Evolutionary conservation across 257 asterid genomes (phyloP), one percentile per base, ranked within the genome.

Genomic region (Salvia miltiorrhiza): DNA sequence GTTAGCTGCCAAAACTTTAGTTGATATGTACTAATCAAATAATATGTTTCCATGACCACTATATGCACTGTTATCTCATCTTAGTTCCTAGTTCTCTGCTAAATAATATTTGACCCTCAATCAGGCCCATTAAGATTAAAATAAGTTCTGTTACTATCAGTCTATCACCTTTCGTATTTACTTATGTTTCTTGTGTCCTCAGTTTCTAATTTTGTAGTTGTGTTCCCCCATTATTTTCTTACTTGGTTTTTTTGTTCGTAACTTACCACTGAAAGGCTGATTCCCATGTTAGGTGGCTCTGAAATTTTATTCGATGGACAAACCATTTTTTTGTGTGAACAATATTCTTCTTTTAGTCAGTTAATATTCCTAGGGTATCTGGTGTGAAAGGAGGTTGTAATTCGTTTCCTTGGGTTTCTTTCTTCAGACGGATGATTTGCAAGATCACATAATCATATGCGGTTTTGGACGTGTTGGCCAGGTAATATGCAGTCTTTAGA

Each of bases 381-480:
- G 40, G 12, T 35, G 10, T 55, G 61, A 73, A 39, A 62, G 20
- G 16, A 62, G 20, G 16, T 48, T 53, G 39, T 70, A 78, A 69
- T 78, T 16, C 14, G 17, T 52, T 69, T 63, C 44, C 71, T 65
- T 78, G 77, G 57, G 26, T 66, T 76, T n/a, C n/a, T n/a, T n/a
- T 59, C 65, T 80, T 58, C 90, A 91, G 99, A 94, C 99, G 1
- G 99, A 94, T 77, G 99, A 94, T 86, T 85, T 94, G 86, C 99
- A 91, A 84, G 99, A 82, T 80, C 99, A 94, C 72, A 94, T 94
- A 62, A 94, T 94, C 71, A 81, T 94, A 37, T 94, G 99, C 72
- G 99, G 99, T 59, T 94, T 94, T 81, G 99, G 99, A 78, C 99
- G 99, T 44, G 99, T 91, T 74, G 98, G 99, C 79, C 99, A 94